Percentiles rank a stretch among this genome's conserved stretches.
phyloP scores from a whole-genome alignment of 2,329 filamentous ascomycete genomes.

The Epichloe hybrida region DNA sequence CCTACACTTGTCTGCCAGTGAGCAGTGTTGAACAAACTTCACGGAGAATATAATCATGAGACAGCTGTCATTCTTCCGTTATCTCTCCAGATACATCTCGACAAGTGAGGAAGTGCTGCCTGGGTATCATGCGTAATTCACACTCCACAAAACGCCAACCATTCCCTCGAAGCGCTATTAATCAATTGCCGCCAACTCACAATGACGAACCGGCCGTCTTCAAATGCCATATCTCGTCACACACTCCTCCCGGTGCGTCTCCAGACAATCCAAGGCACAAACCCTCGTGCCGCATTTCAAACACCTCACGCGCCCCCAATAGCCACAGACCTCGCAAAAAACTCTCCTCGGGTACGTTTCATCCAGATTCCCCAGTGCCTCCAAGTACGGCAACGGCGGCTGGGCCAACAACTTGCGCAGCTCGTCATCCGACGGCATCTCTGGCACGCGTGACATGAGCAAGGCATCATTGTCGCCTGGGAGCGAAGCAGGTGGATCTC shows the following conservation, averaged over 20 bases:
- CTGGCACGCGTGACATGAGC: slow-evolving; percentile 43
- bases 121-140: slow-evolving; percentile 6
- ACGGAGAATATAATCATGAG: too few species aligned
- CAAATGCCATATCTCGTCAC: slow-evolving; percentile 47
- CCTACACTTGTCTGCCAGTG: too few species aligned
- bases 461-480: slow-evolving; percentile 43
- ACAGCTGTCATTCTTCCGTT: too few species aligned
- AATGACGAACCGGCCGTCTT: slow-evolving; percentile 2
- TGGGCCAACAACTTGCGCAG: slow-evolving; percentile 49
- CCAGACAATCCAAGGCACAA: slow-evolving; percentile 65
- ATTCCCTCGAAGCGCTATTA: slow-evolving; percentile 6
- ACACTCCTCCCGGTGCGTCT: slow-evolving; percentile 58
- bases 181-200: not conserved
- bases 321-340: slow-evolving; percentile 72
- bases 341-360: slow-evolving; percentile 41
- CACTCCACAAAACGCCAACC: not conserved
- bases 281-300: slow-evolving; percentile 65
- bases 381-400: slow-evolving; percentile 54
- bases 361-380: slow-evolving; percentile 39
- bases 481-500: slow-evolving; percentile 24
- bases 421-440: slow-evolving; percentile 44
- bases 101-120: not conserved
- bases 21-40: not conserved
- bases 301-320: slow-evolving; percentile 66
- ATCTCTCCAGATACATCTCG: not conserved